Base-by-base conservation (phyloP, 768 basidiomycete genomes). In the Crassisporium funariophilum region DNA sequence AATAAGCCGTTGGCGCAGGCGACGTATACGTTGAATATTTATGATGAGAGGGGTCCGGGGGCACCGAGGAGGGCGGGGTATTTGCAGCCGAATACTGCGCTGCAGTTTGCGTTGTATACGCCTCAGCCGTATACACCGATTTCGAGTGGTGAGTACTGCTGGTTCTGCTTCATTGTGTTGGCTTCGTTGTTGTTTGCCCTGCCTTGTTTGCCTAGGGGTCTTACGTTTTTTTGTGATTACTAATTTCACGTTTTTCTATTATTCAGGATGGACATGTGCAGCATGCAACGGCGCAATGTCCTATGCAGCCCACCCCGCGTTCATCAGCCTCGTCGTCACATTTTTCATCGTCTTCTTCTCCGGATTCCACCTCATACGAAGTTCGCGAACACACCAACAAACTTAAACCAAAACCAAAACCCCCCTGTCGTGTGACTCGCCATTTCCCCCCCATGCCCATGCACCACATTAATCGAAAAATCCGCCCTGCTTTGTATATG, bases 31-130 rank as follows among this genome's bases (percentile, higher is more conserved):
- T 70, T 95, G 29, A 76, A 79, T 43, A 85, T 98, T 21, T 88
- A 78, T 73, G 92, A 90, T 58, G 87, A 94, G 45, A 72, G 88
- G 54, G 94, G 94, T 0, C 75, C 82, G 5, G 76, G 72, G 5
- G 81, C 84, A 0, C 69, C 72, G 12, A 73, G 81, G 33, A 62
- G 68, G 19, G 77, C 81, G 0, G 93, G 94, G 2, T 76, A 76
- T 57, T 70, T 97, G 53, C 71, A 73, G 54, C 82, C 86, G 35
- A 88, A 90, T 59, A 77, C 76, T 33, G 81, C 76, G 0, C 69
- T 91, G 37, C 72, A 80, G 58, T 95, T 97, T 72, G 91, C 91
- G 34, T 67, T 97, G 58, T 97, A 95, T 59, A 82, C 83, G 0
- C 91, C 92, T 0, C 78, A 80, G 56, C 16, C 75, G 11, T 91